Evolutionary conservation across 1,139 yeast species (phyloP), one percentile per base, ranked within the genome.

Genomic region (Pichia sp.): DNA sequence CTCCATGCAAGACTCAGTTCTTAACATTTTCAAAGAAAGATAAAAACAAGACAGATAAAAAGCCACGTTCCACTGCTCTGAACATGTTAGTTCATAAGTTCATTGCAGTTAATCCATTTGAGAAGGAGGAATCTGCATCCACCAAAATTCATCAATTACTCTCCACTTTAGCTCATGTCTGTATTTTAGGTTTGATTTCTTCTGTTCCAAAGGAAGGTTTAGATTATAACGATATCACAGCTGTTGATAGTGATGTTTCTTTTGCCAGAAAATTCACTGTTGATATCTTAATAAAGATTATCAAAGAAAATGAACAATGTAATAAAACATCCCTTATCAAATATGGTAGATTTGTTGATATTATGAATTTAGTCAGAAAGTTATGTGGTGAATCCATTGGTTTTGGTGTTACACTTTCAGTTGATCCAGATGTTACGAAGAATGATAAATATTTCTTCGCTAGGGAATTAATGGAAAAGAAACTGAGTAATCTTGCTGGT

Each of bases 1-100:
- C 84, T 55, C 82, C 81, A 52, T 81, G 93, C 50, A 91, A 91
- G 62, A 73, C 86, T 45, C 96, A 89, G 58, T 86, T 91, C 59
- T 69, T 91, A 48, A 83, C 91, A 0, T 90, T 78, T 58, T 81
- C 93, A 3, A 84, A 82, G 60, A 81, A 81, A 65, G 66, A 70
- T 42, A 59, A 58, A 20, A 62, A 69, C 18, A 58, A 74, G 53
- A 68, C 63, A 15, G 51, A 63, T 1, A 67, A 69, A 7, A 81
- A 77, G 55, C 93, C 96, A 2, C 73, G 93, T 34, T 74, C 90
- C 0, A 84, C 95, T 0, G 83, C 95, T 1, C 68, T 90, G 53
- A 86, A 88, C 59, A 81, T 86, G 56, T 76, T 90, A 52, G 66
- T 91, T 33, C 90, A 87, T 61, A 93, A 86, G 58, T 70, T 87